Evolutionary conservation across 371 early-diverging fungal species (phyloP).

Genomic region (Rhizomucor pusillus): DNA sequence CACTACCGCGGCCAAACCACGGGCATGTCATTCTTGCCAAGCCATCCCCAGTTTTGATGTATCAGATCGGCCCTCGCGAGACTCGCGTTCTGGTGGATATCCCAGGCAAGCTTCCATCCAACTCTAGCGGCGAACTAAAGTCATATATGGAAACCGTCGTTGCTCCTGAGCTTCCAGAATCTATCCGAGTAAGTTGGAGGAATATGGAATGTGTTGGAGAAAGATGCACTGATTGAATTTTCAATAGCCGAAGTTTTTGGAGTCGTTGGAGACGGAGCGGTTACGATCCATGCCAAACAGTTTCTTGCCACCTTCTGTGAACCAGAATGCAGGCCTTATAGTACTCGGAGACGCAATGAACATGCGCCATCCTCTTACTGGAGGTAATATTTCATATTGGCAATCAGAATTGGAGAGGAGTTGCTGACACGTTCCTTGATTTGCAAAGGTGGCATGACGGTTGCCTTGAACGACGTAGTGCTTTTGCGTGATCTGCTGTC

Average conservation of each 20-base stretch:
- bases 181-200: conserved; percentile 47
- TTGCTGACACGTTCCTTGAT: conserved; percentile 51
- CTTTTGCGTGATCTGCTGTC: conserved; percentile 56
- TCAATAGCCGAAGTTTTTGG: conserved; percentile 55
- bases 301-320: conserved; percentile 77
- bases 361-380: conserved; percentile 93
- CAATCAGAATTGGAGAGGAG: no score
- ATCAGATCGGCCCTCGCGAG: conserved; percentile 87
- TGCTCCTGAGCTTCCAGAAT: conserved; percentile 69
- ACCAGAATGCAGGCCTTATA: conserved; percentile 68
- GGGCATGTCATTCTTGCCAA: conserved; percentile 89
- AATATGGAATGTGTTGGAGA: conserved; percentile 10
- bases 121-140: conserved; percentile 62
- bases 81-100: conserved; percentile 92
- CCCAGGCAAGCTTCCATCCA: conserved; percentile 82
- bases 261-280: conserved; percentile 71
- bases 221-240: conserved; percentile 2
- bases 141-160: conserved; percentile 60
- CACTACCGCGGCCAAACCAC: conserved; percentile 80
- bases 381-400: conserved; percentile 43
- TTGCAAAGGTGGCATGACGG: conserved; percentile 90
- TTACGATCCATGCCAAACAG: conserved; percentile 89
- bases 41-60: conserved; percentile 89
- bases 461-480: conserved; percentile 88
- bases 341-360: conserved; percentile 93